phyloP scores from a whole-genome alignment of 106 monocot genomes.

The Dactylorhiza incarnata region DNA sequence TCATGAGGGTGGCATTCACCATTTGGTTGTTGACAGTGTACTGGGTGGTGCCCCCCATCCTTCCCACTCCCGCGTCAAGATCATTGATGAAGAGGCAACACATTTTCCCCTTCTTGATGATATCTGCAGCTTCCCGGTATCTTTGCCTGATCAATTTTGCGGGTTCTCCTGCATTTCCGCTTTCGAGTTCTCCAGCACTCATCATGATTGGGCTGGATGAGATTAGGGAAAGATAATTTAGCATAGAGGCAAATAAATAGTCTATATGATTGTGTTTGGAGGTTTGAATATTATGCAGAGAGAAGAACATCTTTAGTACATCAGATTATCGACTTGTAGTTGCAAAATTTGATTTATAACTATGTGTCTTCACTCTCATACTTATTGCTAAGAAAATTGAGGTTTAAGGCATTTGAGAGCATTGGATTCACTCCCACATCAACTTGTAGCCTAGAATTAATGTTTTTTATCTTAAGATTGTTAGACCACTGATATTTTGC shows the following conservation, averaged over 20 bases:
- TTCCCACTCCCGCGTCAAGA: conserved; percentile 93
- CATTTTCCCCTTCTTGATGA: conserved; percentile 96
- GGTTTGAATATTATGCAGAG: too few relatives aligned
- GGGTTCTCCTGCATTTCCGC: conserved; percentile 96
- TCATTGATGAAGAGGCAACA: conserved; percentile 97
- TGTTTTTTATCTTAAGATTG: too few relatives aligned
- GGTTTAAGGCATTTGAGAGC: too few relatives aligned
- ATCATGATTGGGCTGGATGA: conserved; percentile 90
- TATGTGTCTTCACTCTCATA: too few relatives aligned
- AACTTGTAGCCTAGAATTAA: too few relatives aligned
- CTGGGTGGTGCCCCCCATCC: conserved; percentile 95
- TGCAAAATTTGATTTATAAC: too few relatives aligned
- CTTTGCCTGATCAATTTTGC: conserved; percentile 90
- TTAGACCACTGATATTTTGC: too few relatives aligned
- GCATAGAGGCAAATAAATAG: neutral
- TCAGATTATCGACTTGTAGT: too few relatives aligned
- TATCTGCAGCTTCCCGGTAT: conserved; percentile 92
- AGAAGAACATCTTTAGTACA: too few relatives aligned
- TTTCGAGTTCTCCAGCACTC: conserved; percentile 99
- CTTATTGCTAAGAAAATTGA: too few relatives aligned
- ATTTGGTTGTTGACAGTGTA: conserved; percentile 99
- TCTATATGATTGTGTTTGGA: too few relatives aligned
- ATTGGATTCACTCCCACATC: too few relatives aligned
- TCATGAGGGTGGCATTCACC: conserved; percentile 99
- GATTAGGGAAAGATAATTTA: neutral